A percentile compares a stretch with the other conserved stretches of the same genome.
phyloP scores from a whole-genome alignment of 2,329 filamentous ascomycete genomes.

The Mycosphaerella arachidis region DNA sequence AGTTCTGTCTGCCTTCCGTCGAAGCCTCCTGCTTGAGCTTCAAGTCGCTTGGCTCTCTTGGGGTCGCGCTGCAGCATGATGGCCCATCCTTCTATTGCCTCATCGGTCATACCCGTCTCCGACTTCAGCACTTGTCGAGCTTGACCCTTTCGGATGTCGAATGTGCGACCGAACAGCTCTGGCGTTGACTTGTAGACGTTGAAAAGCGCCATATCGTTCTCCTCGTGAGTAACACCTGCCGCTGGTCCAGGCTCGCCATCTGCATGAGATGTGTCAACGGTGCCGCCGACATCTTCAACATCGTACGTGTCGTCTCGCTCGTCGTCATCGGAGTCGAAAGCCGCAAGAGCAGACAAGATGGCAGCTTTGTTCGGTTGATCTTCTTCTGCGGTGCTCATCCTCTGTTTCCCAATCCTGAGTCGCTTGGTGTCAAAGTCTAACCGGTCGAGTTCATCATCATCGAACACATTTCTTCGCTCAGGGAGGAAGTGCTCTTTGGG shows the following conservation, averaged over 20 bases:
- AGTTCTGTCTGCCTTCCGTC: slow-evolving; percentile 63
- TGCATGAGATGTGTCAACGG: slow-evolving; percentile 61
- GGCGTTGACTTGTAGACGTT: slow-evolving; percentile 62
- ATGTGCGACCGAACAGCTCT: slow-evolving; percentile 66
- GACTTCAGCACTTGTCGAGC: slow-evolving; percentile 61
- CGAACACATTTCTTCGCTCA: slow-evolving; percentile 67
- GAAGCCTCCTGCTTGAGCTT: slow-evolving; percentile 64
- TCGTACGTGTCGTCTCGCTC: slow-evolving; percentile 98
- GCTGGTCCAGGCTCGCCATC: slow-evolving; percentile 51
- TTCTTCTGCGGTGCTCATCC: slow-evolving; percentile 48
- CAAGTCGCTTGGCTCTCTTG: slow-evolving; percentile 62
- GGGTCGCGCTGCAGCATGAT: slow-evolving; percentile 76
- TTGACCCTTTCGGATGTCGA: slow-evolving; percentile 61
- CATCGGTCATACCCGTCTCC: slow-evolving; percentile 85
- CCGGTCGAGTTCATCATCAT: slow-evolving; percentile 73
- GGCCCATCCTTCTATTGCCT: slow-evolving; percentile 90
- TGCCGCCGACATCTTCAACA: slow-evolving; percentile 82
- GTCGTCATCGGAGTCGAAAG: slow-evolving; percentile 91
- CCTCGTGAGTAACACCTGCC: slow-evolving; percentile 26
- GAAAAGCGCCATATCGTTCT: slow-evolving; percentile 69
- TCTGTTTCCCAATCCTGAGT: slow-evolving; percentile 73
- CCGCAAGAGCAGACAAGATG: slow-evolving; percentile 79
- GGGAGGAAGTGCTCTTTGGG: slow-evolving; percentile 40
- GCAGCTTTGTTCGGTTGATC: slow-evolving; percentile 73
- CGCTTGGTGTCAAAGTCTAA: slow-evolving; percentile 62